Conservation (phyloP, 805 yeast genomes). For the Wickerhamomyces hampshirensis region DNA sequence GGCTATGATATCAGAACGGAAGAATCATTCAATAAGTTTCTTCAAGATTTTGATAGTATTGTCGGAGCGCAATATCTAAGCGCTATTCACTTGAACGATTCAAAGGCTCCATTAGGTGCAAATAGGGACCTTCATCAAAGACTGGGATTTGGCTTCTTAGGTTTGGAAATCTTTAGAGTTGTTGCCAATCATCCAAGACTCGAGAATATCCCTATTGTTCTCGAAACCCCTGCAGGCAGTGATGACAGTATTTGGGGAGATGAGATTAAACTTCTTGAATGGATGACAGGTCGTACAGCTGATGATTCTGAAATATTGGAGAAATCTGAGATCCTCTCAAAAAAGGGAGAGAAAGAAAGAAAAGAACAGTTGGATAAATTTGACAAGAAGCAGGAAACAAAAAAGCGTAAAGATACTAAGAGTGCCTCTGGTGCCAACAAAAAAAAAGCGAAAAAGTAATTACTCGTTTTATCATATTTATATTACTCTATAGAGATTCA, state of each 20-base stretch:
- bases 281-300: conserved; percentile 56
- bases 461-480: too few species aligned
- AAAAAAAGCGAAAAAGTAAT: conserved; percentile 3
- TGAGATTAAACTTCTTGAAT: conserved; percentile 78
- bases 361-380: conserved; percentile 62
- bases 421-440: conserved; percentile 3
- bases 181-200: conserved; percentile 66
- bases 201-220: conserved; percentile 65
- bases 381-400: conserved; percentile 44
- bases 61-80: conserved; percentile 73
- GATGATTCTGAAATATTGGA: conserved; percentile 53
- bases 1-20: conserved; percentile 81
- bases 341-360: conserved; percentile 64
- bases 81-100: conserved; percentile 89
- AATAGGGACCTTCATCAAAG: conserved; percentile 89
- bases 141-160: conserved; percentile 84
- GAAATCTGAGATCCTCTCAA: conserved; percentile 45
- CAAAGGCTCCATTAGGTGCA: conserved; percentile 89
- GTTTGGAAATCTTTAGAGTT: conserved; percentile 76
- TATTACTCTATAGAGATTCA: too few species aligned
- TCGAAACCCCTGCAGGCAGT: conserved; percentile 80
- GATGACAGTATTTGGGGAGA: conserved; percentile 68
- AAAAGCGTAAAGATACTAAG: conserved; percentile 19
- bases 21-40: conserved; percentile 56
- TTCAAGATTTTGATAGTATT: conserved; percentile 68